phyloP scores from a whole-genome alignment of 306 rosid genomes.

The Inga leiocalycina region DNA sequence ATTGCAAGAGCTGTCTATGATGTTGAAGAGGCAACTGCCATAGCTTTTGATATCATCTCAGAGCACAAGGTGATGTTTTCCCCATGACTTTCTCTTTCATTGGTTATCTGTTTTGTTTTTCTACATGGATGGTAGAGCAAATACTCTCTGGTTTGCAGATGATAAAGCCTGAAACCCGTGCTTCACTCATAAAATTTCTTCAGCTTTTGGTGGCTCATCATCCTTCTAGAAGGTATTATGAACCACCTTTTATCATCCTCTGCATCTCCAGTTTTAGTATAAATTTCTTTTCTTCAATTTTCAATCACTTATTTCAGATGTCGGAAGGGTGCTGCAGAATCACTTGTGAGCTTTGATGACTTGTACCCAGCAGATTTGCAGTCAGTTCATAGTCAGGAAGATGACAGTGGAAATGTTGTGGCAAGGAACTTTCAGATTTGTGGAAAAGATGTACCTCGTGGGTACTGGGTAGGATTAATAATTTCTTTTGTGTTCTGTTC shows the following conservation, averaged over 20 bases:
- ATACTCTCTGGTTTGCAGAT: conserved; percentile 52
- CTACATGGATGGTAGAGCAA: conserved; percentile 14
- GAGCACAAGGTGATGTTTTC: conserved; percentile 64
- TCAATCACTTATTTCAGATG: conserved; percentile 48
- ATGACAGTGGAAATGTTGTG: conserved; percentile 39
- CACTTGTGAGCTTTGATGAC: too few relatives aligned
- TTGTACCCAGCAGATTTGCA: conserved; percentile 45
- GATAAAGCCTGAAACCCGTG: conserved; percentile 87
- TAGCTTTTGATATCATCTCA: conserved; percentile 82
- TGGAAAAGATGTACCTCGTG: conserved; percentile 93
- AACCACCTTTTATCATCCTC: conserved; percentile 24
- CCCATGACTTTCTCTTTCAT: background rate
- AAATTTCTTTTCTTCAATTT: conserved; percentile 16
- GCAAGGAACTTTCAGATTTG: conserved; percentile 68
- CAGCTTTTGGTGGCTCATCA: conserved; percentile 91
- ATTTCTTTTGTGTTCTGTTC: conserved; percentile 7
- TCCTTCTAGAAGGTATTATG: conserved; percentile 80
- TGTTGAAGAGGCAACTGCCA: conserved; percentile 94
- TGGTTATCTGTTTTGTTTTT: conserved; percentile 17
- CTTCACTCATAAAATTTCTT: conserved; percentile 79
- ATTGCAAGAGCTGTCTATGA: conserved; percentile 91
- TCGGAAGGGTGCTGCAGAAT: too few relatives aligned
- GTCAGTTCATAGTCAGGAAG: conserved; percentile 48
- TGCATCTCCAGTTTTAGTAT: conserved; percentile 17
- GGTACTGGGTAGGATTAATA: conserved; percentile 80